Evolutionary conservation across 139 green algal genomes (phyloP).

Genomic region (Yamagishiella unicocca): DNA sequence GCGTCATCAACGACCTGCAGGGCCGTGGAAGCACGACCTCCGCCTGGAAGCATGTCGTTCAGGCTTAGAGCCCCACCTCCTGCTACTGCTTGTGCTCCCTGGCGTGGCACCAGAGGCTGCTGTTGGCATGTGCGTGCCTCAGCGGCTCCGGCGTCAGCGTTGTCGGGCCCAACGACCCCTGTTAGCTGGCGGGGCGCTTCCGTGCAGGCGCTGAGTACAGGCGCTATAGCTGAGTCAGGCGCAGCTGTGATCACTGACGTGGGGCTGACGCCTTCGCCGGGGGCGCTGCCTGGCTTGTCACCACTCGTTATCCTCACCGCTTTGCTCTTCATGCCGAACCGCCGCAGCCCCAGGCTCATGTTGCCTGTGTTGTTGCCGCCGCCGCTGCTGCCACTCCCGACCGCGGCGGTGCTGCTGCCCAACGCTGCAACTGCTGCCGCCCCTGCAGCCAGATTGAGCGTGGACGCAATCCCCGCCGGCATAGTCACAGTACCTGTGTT

Average conservation of each 20-base stretch:
- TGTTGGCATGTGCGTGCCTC: no score
- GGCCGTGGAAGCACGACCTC: background rate
- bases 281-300: background rate
- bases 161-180: no score
- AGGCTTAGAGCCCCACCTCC: background rate
- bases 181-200: no score
- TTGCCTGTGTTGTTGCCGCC: conserved; percentile 40
- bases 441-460: conserved; percentile 43
- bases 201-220: no score
- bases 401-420: background rate
- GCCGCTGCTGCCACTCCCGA: background rate
- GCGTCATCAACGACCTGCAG: background rate
- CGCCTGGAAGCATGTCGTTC: background rate
- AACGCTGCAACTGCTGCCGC: conserved; percentile 37
- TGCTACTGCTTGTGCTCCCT: background rate
- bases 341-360: conserved; percentile 47
- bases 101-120: no score
- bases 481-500: conserved; percentile 33
- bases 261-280: background rate
- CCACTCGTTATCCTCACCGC: conserved; percentile 46
- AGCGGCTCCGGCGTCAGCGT: no score
- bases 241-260: no score
- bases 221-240: no score
- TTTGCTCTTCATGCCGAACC: conserved; percentile 63
- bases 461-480: background rate